phyloP scores from a whole-genome alignment of 768 basidiomycete genomes.

The Sporobolomyces roseus region DNA sequence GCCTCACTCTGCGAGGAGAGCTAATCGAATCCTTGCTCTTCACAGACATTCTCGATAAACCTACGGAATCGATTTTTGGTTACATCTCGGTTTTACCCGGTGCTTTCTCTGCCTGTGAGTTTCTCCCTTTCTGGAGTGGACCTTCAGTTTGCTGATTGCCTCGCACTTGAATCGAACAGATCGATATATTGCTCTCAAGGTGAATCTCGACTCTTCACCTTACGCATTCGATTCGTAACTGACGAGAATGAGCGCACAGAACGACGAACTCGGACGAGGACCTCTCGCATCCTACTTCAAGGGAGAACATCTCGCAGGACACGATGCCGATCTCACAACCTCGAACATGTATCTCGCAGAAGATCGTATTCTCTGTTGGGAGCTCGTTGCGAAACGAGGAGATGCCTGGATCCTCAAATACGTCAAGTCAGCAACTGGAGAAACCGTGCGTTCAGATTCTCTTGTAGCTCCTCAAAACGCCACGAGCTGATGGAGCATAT shows the following conservation, averaged over 20 bases:
- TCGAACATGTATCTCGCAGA: constrained; percentile 61
- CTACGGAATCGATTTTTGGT: constrained; percentile 63
- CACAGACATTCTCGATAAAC: constrained; percentile 63
- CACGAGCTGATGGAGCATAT: too few species aligned
- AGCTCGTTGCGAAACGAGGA: constrained; percentile 83
- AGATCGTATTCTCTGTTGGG: constrained; percentile 72
- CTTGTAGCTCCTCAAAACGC: too few species aligned
- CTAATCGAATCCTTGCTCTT: too few species aligned
- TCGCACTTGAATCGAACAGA: too few species aligned
- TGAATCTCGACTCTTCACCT: too few species aligned
- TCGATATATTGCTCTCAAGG: constrained; percentile 68
- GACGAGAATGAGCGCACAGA: constrained; percentile 51
- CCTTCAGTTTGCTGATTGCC: too few species aligned
- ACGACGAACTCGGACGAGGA: constrained; percentile 80
- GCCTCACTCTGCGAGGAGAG: too few species aligned
- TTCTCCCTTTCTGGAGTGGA: constrained; percentile 3
- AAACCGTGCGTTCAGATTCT: too few species aligned
- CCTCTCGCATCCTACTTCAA: constrained; percentile 90
- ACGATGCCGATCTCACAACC: constrained; percentile 49
- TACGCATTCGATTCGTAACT: too few species aligned
- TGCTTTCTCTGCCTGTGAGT: constrained; percentile 90
- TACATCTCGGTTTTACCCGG: constrained; percentile 69
- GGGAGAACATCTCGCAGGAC: constrained; percentile 69
- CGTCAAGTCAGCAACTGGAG: constrained; percentile 84
- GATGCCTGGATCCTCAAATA: constrained; percentile 61